Evolutionary conservation across 2,329 filamentous ascomycete genomes (phyloP).

Genomic region (Ceratocystis eucalypticola): DNA sequence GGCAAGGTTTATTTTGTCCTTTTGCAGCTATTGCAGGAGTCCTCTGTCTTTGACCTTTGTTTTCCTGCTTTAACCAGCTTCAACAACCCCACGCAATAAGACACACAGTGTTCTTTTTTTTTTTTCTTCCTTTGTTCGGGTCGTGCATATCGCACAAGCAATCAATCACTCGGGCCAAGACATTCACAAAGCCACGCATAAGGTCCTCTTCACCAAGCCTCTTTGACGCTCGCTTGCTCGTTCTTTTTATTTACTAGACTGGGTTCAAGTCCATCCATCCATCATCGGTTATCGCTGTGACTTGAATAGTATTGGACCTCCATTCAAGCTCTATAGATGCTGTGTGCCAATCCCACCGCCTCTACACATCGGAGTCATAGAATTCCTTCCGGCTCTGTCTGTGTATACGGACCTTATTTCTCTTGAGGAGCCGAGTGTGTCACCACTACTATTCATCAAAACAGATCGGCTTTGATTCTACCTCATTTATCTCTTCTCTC

Average conservation of each 20-base stretch:
- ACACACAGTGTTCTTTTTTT: slow-evolving; percentile 1
- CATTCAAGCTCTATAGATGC: background rate
- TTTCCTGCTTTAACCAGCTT: background rate
- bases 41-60: background rate
- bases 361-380: background rate
- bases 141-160: background rate
- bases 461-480: background rate
- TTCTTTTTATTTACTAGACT: background rate
- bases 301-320: background rate
- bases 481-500: background rate
- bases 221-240: background rate
- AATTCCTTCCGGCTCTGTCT: background rate
- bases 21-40: background rate
- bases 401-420: background rate
- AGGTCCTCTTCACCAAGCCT: background rate
- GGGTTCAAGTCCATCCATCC: background rate
- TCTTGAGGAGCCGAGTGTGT: background rate
- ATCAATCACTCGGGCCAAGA: background rate
- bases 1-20: background rate
- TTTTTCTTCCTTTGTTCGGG: background rate
- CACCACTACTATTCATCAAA: background rate
- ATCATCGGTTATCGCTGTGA: background rate
- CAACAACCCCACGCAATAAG: background rate
- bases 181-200: background rate
- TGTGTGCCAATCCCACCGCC: background rate